Percentiles rank a stretch among this genome's conserved stretches.
phyloP scores from a whole-genome alignment of 192 early-diverging fungal species.

The Podila horticola region DNA sequence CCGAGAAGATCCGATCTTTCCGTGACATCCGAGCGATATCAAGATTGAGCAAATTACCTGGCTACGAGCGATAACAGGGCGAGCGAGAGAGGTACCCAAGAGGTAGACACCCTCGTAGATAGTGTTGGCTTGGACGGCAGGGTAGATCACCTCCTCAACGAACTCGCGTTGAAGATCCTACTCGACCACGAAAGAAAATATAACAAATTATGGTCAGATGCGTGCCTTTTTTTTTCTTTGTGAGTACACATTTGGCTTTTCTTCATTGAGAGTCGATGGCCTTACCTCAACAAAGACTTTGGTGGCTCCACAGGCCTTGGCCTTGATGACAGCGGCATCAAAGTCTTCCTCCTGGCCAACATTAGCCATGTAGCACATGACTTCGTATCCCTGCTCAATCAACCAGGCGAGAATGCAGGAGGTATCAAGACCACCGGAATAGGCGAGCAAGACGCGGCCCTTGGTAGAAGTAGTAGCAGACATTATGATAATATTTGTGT shows the following conservation, averaged over 20 bases:
- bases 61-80: slow-evolving; percentile 91
- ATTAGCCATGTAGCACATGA: slow-evolving; percentile 97
- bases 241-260: not conserved
- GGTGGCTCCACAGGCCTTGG: slow-evolving; percentile 90
- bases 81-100: slow-evolving; percentile 96
- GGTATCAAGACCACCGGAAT: slow-evolving; percentile 98
- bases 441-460: slow-evolving; percentile 92
- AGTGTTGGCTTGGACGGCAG: slow-evolving; percentile 93
- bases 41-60: slow-evolving; percentile 35
- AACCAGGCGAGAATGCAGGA: slow-evolving; percentile 99
- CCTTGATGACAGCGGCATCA: slow-evolving; percentile 92
- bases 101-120: slow-evolving; percentile 97
- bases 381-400: slow-evolving; percentile 98
- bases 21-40: no score
- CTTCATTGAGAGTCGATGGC: not conserved
- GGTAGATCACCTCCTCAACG: slow-evolving; percentile 92
- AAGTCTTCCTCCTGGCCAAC: slow-evolving; percentile 99
- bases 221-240: not conserved
- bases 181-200: not conserved
- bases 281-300: slow-evolving; percentile 94
- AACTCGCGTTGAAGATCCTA: slow-evolving; percentile 94
- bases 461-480: slow-evolving; percentile 68
- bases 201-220: not conserved
- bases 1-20: not conserved
- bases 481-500: slow-evolving; percentile 16